Base-by-base conservation (phyloP, 2,329 filamentous ascomycete species). In the Aspergillus sp. region DNA sequence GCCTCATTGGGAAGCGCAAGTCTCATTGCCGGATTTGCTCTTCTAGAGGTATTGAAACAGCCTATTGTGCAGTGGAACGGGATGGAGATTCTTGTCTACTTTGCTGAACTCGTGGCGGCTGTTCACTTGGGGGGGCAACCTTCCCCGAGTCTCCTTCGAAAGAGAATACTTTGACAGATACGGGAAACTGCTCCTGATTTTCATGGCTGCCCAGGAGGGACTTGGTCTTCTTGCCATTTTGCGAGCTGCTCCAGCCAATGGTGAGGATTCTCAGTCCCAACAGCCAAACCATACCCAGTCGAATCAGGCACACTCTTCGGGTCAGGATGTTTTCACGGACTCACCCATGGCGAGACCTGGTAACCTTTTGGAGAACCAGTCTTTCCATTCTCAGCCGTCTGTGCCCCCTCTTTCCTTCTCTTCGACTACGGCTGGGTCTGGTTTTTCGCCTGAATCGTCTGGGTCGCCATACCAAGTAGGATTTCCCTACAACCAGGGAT, bases 191-290 rank as follows among this genome's bases (percentile, higher is more conserved):
- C 57, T 70, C 28, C 50, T 69, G 37, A 47, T 61, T 12, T 68
- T 70, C 33, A 68, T 70, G 61, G 53, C 56, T 11, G 57, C 58
- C 5, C 67, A 70, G 38, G 67, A 71, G 42, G 53, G 57, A n/a
- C 43, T 69, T 39, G 53, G 54, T 5, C 43, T 69, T 37, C 37
- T 61, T 7, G 47, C 59, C 11, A 44, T 60, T 28, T 61, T 59
- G 37, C 53, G 45, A 7, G 47, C 43, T 13, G 29, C 39, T 6
- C 26, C 33, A n/a, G 27, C 42, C 26, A 31, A 44, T 35, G 27
- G 34, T 27, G n/a, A 37, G 5, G 36, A 28, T 9, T 33, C 42
- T 6, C 48, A 49, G 38, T 42, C 34, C 13, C 44, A 43, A n/a
- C 44, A 47, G 30, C 40, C 42, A 12, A 33, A 48, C 7, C 40